These are phyloP conservation scores for Malassezia vespertilionis DNA, from an alignment of 1,284 basidiomycete species.

Conservation along the genomic window DNA sequence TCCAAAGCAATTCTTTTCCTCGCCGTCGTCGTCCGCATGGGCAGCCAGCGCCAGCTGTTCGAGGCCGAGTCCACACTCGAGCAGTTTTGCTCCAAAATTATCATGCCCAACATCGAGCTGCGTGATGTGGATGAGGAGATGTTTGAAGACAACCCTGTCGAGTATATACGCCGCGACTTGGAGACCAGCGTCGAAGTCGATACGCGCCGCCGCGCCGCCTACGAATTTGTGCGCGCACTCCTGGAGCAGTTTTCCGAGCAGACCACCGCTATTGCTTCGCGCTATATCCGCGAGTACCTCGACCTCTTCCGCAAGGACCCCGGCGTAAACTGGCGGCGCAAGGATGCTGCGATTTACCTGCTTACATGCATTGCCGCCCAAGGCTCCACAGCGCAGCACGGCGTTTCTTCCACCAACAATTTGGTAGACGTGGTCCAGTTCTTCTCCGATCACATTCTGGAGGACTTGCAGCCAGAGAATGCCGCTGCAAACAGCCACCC, in stretches of 20 bases:
- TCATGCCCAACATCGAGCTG: slow-evolving; percentile 80
- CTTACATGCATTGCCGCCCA: slow-evolving; percentile 80
- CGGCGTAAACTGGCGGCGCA: slow-evolving; percentile 71
- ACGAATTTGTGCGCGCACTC: slow-evolving; percentile 80
- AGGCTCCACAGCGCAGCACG: slow-evolving; percentile 61
- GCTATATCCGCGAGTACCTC: slow-evolving; percentile 69
- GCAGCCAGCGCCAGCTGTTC: slow-evolving; percentile 57
- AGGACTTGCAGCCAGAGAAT: slow-evolving; percentile 60
- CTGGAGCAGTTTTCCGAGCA: slow-evolving; percentile 67
- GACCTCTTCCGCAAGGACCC: slow-evolving; percentile 56
- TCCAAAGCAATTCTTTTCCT: slow-evolving; percentile 87
- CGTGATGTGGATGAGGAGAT: slow-evolving; percentile 85
- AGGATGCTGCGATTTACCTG: slow-evolving; percentile 91
- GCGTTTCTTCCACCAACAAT: slow-evolving; percentile 83
- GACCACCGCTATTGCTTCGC: slow-evolving; percentile 71
- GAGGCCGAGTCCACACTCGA: slow-evolving; percentile 60
- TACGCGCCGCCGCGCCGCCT: slow-evolving; percentile 80
- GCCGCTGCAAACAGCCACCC: slow-evolving; percentile 50
- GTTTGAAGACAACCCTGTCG: slow-evolving; percentile 92
- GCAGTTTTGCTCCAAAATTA: slow-evolving; percentile 74
- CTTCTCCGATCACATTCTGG: slow-evolving; percentile 81
- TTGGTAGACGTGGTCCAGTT: slow-evolving; percentile 89
- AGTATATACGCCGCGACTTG: slow-evolving; percentile 83
- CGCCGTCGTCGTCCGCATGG: slow-evolving; percentile 65
- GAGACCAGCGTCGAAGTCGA: slow-evolving; percentile 55